Evolutionary conservation across 345 rosid genomes (phyloP).

Genomic region (Capsella bursapastoris): DNA sequence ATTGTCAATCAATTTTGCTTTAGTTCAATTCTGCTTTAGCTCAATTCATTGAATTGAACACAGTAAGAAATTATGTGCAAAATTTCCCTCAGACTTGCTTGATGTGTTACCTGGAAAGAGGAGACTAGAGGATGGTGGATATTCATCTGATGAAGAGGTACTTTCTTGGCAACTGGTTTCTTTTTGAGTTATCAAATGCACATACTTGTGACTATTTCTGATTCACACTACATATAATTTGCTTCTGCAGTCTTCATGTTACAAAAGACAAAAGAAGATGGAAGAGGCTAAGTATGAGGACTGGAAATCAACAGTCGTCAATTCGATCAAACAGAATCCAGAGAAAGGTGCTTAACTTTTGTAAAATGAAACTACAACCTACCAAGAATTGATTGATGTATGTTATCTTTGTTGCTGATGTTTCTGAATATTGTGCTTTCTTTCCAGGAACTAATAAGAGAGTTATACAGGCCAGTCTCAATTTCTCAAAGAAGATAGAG

Average conservation of each 20-base stretch:
- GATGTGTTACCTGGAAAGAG: constrained; percentile 75
- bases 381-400: constrained; percentile 9
- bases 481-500: constrained; percentile 54
- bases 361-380: neutral
- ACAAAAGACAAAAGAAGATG: constrained; percentile 65
- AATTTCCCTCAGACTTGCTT: constrained; percentile 36
- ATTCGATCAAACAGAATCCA: constrained; percentile 55
- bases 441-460: constrained; percentile 61
- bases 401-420: constrained; percentile 26
- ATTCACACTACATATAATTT: neutral
- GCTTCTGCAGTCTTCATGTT: constrained; percentile 61
- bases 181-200: neutral
- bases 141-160: constrained; percentile 70
- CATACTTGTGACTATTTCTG: neutral
- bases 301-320: constrained; percentile 75
- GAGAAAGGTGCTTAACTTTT: constrained; percentile 50
- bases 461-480: constrained; percentile 66
- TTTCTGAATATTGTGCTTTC: neutral
- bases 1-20: too few species aligned
- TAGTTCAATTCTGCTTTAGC: too few species aligned
- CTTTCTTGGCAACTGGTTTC: constrained; percentile 38
- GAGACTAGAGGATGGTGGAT: constrained; percentile 71
- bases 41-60: neutral
- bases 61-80: constrained; percentile 4
- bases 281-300: constrained; percentile 70